These are phyloP conservation scores for Centrapalus pauciflorus DNA, from an alignment of 129 eudicot genomes.

Conservation along the genomic window DNA sequence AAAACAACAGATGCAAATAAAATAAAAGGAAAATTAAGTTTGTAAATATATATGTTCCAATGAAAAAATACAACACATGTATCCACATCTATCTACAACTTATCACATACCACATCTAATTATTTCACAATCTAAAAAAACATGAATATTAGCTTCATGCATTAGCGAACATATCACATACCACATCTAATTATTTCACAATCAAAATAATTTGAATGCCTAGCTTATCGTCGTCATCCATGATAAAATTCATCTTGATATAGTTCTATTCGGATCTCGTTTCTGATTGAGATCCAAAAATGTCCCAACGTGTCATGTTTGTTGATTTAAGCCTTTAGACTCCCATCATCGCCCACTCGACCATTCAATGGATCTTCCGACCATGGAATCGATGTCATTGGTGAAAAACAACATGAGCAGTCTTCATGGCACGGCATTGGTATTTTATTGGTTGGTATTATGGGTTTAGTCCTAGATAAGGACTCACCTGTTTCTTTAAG, in stretches of 20 bases:
- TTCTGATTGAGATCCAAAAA: not conserved
- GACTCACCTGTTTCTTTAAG: constrained; percentile 55
- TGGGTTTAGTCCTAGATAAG: constrained; percentile 8
- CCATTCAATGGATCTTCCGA: constrained; percentile 14
- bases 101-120: not conserved
- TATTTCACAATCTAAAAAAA: not conserved
- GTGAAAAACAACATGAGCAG: constrained; percentile 72
- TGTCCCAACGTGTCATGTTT: not conserved
- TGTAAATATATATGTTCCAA: too few species aligned
- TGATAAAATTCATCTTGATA: not conserved
- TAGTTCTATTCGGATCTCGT: not conserved
- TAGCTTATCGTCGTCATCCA: not conserved
- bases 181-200: not conserved
- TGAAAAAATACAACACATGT: not conserved
- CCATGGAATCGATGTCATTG: constrained; percentile 66
- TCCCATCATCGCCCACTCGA: not conserved
- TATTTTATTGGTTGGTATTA: not conserved
- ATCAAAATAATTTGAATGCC: not conserved
- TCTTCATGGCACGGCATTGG: constrained; percentile 43
- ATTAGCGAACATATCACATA: not conserved
- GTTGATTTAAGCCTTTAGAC: constrained; percentile 16
- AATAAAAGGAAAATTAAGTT: too few species aligned
- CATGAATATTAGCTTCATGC: too few species aligned
- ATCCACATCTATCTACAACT: not conserved
- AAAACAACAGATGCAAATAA: too few species aligned